A percentile compares a stretch with the other conserved stretches of the same genome.
These are phyloP conservation scores for Colletotrichum somersetense DNA, from an alignment of 2,329 filamentous ascomycete species.

Conservation along the genomic window DNA sequence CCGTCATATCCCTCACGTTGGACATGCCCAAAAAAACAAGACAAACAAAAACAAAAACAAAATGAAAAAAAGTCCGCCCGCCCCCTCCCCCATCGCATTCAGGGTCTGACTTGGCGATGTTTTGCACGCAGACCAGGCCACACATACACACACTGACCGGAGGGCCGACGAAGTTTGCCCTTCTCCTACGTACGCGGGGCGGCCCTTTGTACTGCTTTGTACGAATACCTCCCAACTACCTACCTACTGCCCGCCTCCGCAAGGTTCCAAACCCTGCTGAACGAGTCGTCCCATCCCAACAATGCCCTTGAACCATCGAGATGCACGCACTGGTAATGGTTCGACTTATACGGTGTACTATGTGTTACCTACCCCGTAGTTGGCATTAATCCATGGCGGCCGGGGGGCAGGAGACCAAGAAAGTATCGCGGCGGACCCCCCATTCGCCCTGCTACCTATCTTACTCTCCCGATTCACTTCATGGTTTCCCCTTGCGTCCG, in stretches of 20 bases:
- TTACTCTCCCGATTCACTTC: background rate
- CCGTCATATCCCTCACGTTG: background rate
- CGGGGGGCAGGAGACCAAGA: background rate
- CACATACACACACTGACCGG: background rate
- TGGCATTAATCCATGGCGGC: background rate
- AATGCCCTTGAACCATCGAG: background rate
- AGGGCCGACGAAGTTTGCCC: background rate
- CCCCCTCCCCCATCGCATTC: background rate
- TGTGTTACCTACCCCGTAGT: background rate
- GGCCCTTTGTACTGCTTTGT: background rate
- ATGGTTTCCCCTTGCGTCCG: conserved; percentile 8
- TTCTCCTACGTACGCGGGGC: background rate
- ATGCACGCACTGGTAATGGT: background rate
- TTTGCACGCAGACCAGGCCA: background rate
- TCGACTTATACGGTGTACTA: background rate
- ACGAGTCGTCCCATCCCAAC: background rate
- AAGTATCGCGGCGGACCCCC: background rate
- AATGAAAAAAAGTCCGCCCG: no score
- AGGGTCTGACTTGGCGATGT: background rate
- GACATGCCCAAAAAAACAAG: background rate
- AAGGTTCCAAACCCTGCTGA: background rate
- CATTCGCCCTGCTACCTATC: background rate
- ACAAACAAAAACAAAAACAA: no score
- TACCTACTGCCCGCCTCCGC: background rate
- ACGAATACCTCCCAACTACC: background rate